Conservation (phyloP, 768 basidiomycete species). For the Candolleomyces aberdarensis region DNA sequence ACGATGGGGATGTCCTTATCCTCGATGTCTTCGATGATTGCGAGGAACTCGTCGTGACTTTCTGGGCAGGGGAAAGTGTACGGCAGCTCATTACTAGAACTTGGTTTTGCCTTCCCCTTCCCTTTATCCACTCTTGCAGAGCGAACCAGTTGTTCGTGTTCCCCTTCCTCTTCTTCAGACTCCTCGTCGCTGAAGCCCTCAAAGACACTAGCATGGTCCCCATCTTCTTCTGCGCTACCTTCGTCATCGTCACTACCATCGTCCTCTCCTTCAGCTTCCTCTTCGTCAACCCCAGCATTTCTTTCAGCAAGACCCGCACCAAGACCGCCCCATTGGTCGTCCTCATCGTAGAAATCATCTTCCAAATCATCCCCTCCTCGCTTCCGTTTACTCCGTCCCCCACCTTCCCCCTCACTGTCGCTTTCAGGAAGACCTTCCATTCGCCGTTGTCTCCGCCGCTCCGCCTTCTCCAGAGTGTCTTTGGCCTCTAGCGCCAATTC, state of each 20-base stretch:
- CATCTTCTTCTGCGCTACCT: conserved; percentile 36
- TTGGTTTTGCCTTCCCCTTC: conserved; percentile 30
- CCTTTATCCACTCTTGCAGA: conserved; percentile 25
- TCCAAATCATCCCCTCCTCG: conserved; percentile 84
- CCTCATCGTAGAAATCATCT: conserved; percentile 71
- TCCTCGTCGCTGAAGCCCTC: conserved; percentile 25
- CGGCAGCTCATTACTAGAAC: conserved; percentile 63
- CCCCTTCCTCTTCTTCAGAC: conserved; percentile 41
- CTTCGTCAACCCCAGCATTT: conserved; percentile 32
- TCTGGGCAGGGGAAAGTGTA: conserved; percentile 90
- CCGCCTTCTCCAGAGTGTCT: conserved; percentile 81
- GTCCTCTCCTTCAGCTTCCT: conserved; percentile 33
- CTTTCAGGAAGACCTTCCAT: conserved; percentile 82
- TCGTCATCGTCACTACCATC: conserved; percentile 35
- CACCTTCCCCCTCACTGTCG: conserved; percentile 57
- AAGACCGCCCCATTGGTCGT: conserved; percentile 36
- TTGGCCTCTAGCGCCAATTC: conserved; percentile 89
- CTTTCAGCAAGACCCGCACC: conserved; percentile 38
- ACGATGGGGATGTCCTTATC: conserved; percentile 77
- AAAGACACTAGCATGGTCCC: conserved; percentile 22
- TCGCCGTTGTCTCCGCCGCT: conserved; percentile 69
- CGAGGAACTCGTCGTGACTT: conserved; percentile 86
- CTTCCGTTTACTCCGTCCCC: conserved; percentile 42
- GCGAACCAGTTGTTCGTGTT: conserved; percentile 41
- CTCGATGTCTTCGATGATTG: conserved; percentile 67